Conservation (phyloP, 805 yeast species). For the Wickerhamiella lipophila region DNA sequence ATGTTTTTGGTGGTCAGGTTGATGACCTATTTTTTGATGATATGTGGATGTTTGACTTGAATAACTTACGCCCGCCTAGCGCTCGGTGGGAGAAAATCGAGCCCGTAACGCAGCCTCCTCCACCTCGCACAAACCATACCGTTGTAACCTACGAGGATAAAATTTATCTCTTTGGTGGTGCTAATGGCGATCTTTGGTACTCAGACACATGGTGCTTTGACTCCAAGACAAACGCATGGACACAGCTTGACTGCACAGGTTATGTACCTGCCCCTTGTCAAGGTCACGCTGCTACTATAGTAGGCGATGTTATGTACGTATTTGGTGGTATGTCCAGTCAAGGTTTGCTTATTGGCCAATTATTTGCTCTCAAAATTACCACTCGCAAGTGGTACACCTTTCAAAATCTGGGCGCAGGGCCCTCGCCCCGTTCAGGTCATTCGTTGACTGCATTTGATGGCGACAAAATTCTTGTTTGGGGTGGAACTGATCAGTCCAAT, state of each 20-base stretch:
- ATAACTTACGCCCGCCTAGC: slow-evolving; percentile 68
- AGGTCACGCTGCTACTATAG: slow-evolving; percentile 78
- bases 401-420: slow-evolving; percentile 40
- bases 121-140: slow-evolving; percentile 77
- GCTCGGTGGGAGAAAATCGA: slow-evolving; percentile 72
- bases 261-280: slow-evolving; percentile 73
- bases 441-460: slow-evolving; percentile 59
- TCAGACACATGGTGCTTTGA: slow-evolving; percentile 75
- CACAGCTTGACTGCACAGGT: slow-evolving; percentile 55
- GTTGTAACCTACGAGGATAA: slow-evolving; percentile 69
- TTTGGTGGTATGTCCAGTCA: slow-evolving; percentile 78
- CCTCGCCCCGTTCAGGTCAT: slow-evolving; percentile 87
- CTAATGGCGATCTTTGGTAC: slow-evolving; percentile 55
- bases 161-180: slow-evolving; percentile 86
- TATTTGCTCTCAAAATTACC: slow-evolving; percentile 64
- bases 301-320: slow-evolving; percentile 64
- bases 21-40: slow-evolving; percentile 75
- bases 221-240: slow-evolving; percentile 57
- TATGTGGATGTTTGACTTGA: slow-evolving; percentile 71
- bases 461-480: slow-evolving; percentile 70
- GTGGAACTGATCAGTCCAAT: slow-evolving; percentile 60
- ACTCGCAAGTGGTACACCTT: slow-evolving; percentile 62
- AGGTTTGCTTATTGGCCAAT: slow-evolving; percentile 53
- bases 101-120: slow-evolving; percentile 35
- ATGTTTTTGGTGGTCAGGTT: slow-evolving; percentile 89